A percentile compares a stretch with the other conserved stretches of the same genome.
Evolutionary conservation across 768 basidiomycete species (phyloP).

Genomic region (Boletus vinaceobasis): DNA sequence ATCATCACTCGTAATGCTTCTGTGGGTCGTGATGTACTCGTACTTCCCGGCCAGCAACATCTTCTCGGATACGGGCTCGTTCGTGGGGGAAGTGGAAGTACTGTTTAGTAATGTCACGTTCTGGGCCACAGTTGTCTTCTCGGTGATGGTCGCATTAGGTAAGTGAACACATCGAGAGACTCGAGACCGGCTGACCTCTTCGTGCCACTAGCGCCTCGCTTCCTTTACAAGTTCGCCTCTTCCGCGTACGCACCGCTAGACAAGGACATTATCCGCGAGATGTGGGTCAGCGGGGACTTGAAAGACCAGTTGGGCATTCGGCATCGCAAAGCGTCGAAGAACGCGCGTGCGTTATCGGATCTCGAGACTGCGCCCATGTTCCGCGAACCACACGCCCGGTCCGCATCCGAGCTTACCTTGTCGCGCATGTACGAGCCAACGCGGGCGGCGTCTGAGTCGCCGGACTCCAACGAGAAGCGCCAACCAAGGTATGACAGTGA

Average conservation of each 20-base stretch:
- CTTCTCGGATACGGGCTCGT: slow-evolving; percentile 68
- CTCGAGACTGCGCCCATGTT: slow-evolving; percentile 74
- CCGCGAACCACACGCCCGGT: slow-evolving; percentile 57
- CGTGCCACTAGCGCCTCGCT: slow-evolving; percentile 64
- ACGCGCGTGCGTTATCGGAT: slow-evolving; percentile 29
- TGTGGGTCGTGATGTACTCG: slow-evolving; percentile 91
- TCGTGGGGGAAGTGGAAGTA: slow-evolving; percentile 66
- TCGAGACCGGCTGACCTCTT: slow-evolving; percentile 1
- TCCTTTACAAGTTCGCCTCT: slow-evolving; percentile 68
- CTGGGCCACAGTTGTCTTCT: slow-evolving; percentile 75
- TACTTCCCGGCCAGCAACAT: slow-evolving; percentile 71
- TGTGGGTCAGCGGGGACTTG: slow-evolving; percentile 80
- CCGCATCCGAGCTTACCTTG: slow-evolving; percentile 56
- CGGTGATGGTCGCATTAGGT: slow-evolving; percentile 73
- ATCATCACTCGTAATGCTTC: slow-evolving; percentile 74
- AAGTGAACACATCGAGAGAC: slow-evolving; percentile 13
- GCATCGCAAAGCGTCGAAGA: slow-evolving; percentile 55
- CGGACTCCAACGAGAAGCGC: slow-evolving; percentile 14
- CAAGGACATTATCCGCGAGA: slow-evolving; percentile 88
- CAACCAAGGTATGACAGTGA: background rate
- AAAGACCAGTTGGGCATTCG: slow-evolving; percentile 76
- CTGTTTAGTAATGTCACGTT: slow-evolving; percentile 79
- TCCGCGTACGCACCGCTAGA: slow-evolving; percentile 77
- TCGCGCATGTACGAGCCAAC: slow-evolving; percentile 48
- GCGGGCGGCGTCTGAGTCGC: slow-evolving; percentile 26